Percentiles rank a stretch among this genome's conserved stretches.
phyloP scores from a whole-genome alignment of 495 filamentous ascomycete species.

The Apiosordaria backusii region DNA sequence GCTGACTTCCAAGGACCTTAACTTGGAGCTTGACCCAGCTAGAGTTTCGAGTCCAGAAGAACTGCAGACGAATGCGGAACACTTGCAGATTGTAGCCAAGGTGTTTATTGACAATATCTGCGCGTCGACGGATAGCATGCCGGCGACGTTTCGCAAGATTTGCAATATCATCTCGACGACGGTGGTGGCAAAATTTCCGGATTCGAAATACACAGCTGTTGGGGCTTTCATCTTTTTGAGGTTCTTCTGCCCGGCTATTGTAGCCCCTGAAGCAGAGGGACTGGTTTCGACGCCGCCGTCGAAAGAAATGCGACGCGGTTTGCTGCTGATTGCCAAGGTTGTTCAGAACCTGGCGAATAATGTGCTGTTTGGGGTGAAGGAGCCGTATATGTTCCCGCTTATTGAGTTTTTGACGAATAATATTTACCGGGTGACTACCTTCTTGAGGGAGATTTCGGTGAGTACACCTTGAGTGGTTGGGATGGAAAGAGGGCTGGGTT shows the following conservation, averaged over 20 bases:
- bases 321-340: slow-evolving; percentile 64
- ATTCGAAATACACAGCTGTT: slow-evolving; percentile 68
- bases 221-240: slow-evolving; percentile 66
- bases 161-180: slow-evolving; percentile 59
- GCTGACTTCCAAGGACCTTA: slow-evolving; percentile 56
- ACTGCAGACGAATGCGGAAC: slow-evolving; percentile 56
- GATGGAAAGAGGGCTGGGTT: not conserved
- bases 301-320: slow-evolving; percentile 62
- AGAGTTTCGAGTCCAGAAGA: slow-evolving; percentile 55
- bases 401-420: slow-evolving; percentile 63
- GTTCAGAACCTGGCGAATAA: slow-evolving; percentile 68
- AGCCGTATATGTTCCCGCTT: slow-evolving; percentile 64
- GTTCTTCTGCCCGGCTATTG: slow-evolving; percentile 68
- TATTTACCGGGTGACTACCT: slow-evolving; percentile 60
- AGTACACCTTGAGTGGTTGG: slow-evolving; percentile 9
- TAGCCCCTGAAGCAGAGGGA: slow-evolving; percentile 62
- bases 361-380: slow-evolving; percentile 66
- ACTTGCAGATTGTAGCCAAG: slow-evolving; percentile 58
- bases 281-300: slow-evolving; percentile 54
- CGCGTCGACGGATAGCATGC: slow-evolving; percentile 55
- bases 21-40: slow-evolving; percentile 61
- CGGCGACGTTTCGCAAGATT: slow-evolving; percentile 59
- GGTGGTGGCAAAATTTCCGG: slow-evolving; percentile 56
- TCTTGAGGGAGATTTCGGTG: slow-evolving; percentile 61
- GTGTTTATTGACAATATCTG: slow-evolving; percentile 66